These are phyloP conservation scores for Polymyxa betae DNA, from an alignment of 208 protist genomes.

Conservation along the genomic window DNA sequence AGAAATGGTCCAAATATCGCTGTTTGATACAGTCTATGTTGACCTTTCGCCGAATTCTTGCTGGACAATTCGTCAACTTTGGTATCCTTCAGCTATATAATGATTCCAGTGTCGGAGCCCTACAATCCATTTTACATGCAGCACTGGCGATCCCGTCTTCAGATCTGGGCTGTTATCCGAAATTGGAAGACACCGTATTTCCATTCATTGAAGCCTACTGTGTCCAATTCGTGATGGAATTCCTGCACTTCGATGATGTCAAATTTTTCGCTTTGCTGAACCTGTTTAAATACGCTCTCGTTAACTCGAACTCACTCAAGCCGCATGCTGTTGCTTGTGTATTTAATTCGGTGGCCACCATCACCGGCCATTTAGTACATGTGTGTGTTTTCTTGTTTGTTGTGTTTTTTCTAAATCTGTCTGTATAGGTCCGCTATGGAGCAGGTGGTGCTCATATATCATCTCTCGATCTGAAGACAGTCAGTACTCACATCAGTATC, in stretches of 20 bases:
- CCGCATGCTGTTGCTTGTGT: neutral
- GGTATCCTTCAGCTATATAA: conserved; percentile 26
- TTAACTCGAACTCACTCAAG: neutral
- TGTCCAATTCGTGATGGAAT: neutral
- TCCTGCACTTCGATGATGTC: neutral
- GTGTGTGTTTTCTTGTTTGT: neutral
- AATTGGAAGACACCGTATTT: conserved; percentile 27
- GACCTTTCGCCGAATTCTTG: neutral
- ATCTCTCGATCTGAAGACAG: neutral
- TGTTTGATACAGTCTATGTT: neutral
- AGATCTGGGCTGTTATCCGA: neutral
- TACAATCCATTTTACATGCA: neutral
- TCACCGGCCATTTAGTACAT: neutral
- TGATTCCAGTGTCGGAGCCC: neutral
- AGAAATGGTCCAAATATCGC: conserved; percentile 22
- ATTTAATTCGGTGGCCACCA: neutral
- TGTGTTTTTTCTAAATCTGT: neutral
- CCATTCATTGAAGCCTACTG: conserved; percentile 46
- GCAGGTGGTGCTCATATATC: neutral
- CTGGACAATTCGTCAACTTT: conserved; percentile 25
- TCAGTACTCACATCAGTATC: neutral
- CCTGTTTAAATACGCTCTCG: neutral
- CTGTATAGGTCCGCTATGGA: neutral
- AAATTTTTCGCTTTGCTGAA: neutral
- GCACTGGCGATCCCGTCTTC: neutral